Base-by-base conservation (phyloP, 2,329 filamentous ascomycete genomes). In the Ophiostoma triangulosporum region DNA sequence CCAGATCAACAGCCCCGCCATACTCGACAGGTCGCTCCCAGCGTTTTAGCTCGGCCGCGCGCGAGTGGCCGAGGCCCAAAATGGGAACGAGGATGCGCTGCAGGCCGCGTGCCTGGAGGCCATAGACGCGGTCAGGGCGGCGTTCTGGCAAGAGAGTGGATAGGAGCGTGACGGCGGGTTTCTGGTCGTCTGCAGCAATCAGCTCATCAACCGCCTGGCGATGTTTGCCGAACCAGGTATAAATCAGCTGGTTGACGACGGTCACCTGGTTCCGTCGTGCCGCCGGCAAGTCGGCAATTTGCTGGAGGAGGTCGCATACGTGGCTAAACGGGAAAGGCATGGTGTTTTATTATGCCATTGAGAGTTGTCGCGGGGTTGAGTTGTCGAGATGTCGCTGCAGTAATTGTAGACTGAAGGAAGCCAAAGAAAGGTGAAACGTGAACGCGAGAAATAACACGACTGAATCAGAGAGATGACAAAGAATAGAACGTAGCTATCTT, bases 101-200 rank as follows among this genome's bases (percentile, higher is more conserved):
- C 0, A 95, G 71, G 0, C 70, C 73, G 8, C 69, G 63, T 6
- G 78, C 70, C 62, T 86, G 79, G 1, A 95, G 72, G 35, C 74
- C 76, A 64, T 90, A 95, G 2, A 91, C 85, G 27, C 88, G 78
- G 63, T 95, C 88, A 3, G 80, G 82, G 52, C 88, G 75, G 58
- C 76, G 81, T 57, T 89, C 83, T 0, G 89, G 88, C 0, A 94
- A 75, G 0, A 96, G 67, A 3, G 83, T 82, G 1, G 86, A 90
- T 0, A 95, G 70, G 1, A 95, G 68, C 2, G 86, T 83, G 1
- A 48, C 78, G 69, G 1, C 74, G 70, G 61, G 82, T n/a, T 31
- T 46, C 27, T 75, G 71, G 7, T 77, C 68, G 0, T 73, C 70
- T 62, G 82, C 4, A 14, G 8, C 22, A 6, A 50, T 7, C 8